Percentiles rank a stretch among this genome's conserved stretches.
Conservation (phyloP, 495 filamentous ascomycete species). For the Lophiotrema nucula region DNA sequence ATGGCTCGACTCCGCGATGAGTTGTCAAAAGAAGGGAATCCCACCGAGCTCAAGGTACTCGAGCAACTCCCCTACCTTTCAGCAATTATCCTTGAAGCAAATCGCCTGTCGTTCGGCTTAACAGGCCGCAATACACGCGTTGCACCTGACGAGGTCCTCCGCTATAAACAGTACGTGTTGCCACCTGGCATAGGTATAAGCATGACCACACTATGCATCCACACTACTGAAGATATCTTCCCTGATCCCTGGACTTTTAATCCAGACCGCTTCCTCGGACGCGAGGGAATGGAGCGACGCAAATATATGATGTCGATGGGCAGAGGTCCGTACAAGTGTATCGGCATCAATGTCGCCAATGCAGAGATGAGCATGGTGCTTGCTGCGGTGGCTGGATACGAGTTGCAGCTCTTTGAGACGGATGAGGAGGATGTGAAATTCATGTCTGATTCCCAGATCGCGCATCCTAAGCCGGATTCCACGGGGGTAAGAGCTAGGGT, state of each 20-base stretch:
- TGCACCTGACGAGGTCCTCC: too few species aligned
- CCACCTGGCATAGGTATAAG: too few species aligned
- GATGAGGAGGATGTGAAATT: not conserved
- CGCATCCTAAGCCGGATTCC: not conserved
- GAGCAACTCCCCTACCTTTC: too few species aligned
- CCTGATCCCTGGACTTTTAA: not conserved
- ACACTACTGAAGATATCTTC: constrained; percentile 11
- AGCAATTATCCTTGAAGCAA: too few species aligned
- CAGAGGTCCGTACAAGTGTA: constrained; percentile 10
- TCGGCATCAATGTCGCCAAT: constrained; percentile 26
- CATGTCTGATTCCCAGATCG: not conserved
- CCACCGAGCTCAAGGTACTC: too few species aligned
- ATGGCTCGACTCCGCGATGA: too few species aligned
- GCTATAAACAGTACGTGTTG: too few species aligned
- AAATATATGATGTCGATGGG: constrained; percentile 17
- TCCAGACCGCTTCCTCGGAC: constrained; percentile 14
- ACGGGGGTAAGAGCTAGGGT: not conserved
- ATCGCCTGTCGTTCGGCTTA: too few species aligned
- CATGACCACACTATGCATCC: constrained; percentile 3
- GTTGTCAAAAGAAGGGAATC: too few species aligned
- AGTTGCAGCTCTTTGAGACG: constrained; percentile 5
- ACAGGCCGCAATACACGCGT: too few species aligned
- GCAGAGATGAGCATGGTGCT: constrained; percentile 16
- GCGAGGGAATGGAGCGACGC: not conserved
- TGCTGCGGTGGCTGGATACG: constrained; percentile 14